A percentile compares a stretch with the other conserved stretches of the same genome.
Evolutionary conservation across 768 basidiomycete genomes (phyloP).

Genomic region (Boletus subcaerulescens): DNA sequence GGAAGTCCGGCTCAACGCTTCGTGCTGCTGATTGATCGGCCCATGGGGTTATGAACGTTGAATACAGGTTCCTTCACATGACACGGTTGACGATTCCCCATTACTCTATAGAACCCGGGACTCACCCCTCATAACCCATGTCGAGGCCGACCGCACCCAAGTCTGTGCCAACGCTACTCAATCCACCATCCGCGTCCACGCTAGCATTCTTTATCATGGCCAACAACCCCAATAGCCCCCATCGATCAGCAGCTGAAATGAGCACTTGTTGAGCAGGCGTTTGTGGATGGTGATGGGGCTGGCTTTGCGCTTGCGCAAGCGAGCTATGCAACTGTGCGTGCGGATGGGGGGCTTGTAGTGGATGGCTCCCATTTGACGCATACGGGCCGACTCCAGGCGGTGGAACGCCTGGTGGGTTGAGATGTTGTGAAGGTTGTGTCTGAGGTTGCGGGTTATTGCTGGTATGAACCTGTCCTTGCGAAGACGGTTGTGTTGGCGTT

Average conservation of each 20-base stretch:
- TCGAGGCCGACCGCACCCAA: constrained; percentile 90
- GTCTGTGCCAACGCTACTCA: constrained; percentile 87
- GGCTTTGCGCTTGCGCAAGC: constrained; percentile 30
- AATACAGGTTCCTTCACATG: constrained; percentile 65
- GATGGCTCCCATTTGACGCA: constrained; percentile 37
- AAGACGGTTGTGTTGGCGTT: constrained; percentile 22
- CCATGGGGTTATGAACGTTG: constrained; percentile 96
- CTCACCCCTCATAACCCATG: constrained; percentile 80
- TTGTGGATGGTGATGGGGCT: constrained; percentile 59
- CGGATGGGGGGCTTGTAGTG: constrained; percentile 28
- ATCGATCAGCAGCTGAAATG: constrained; percentile 89
- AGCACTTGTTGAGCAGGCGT: constrained; percentile 93
- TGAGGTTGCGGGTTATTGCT: constrained; percentile 33
- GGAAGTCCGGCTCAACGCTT: constrained; percentile 88
- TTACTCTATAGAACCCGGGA: constrained; percentile 27
- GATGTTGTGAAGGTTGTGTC: constrained; percentile 39
- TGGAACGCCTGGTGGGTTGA: constrained; percentile 52
- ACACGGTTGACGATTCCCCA: constrained; percentile 18
- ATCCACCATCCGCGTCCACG: constrained; percentile 71
- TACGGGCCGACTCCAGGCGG: constrained; percentile 36
- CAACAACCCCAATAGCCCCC: constrained; percentile 86
- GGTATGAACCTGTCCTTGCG: constrained; percentile 28
- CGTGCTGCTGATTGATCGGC: constrained; percentile 84
- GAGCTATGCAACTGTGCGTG: constrained; percentile 36
- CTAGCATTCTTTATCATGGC: constrained; percentile 81